A percentile compares a stretch with the other conserved stretches of the same genome.
Conservation (phyloP, 1,139 yeast genomes). For the Yamadazyma dendronema region DNA sequence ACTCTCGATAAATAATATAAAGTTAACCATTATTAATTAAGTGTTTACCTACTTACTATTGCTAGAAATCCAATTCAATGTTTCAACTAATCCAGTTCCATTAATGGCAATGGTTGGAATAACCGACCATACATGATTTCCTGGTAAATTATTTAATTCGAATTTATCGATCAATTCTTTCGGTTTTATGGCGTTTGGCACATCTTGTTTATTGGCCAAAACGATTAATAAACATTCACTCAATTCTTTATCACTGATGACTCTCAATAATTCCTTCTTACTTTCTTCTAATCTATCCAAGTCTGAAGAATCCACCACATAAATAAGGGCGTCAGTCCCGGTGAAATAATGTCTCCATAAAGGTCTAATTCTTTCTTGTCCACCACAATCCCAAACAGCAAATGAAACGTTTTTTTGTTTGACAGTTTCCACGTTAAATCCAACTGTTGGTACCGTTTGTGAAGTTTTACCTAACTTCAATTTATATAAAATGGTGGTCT, state of each 20-base stretch:
- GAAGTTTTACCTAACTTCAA: slow-evolving; percentile 72
- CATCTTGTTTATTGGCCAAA: slow-evolving; percentile 89
- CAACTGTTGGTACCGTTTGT: slow-evolving; percentile 90
- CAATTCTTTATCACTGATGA: slow-evolving; percentile 78
- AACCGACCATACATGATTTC: slow-evolving; percentile 69
- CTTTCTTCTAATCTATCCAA: slow-evolving; percentile 71
- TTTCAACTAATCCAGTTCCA: slow-evolving; percentile 74
- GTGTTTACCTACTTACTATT: slow-evolving; percentile 48
- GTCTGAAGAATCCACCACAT: slow-evolving; percentile 86
- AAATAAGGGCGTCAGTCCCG: slow-evolving; percentile 90
- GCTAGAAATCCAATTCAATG: slow-evolving; percentile 71
- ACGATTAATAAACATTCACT: slow-evolving; percentile 75
- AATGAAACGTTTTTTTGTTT: slow-evolving; percentile 83
- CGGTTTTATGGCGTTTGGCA: slow-evolving; percentile 60
- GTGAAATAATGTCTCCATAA: slow-evolving; percentile 95
- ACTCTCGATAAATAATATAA: neutral
- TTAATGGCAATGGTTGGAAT: slow-evolving; percentile 74
- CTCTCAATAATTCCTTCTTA: slow-evolving; percentile 72
- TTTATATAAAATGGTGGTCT: slow-evolving; percentile 75
- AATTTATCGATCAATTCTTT: slow-evolving; percentile 62
- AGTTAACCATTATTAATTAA: too few species aligned
- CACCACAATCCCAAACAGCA: slow-evolving; percentile 98
- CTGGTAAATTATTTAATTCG: slow-evolving; percentile 52
- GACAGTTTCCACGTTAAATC: slow-evolving; percentile 91
- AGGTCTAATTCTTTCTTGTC: slow-evolving; percentile 87